Base-by-base conservation (phyloP, 495 filamentous ascomycete genomes). In the Copromyces sp. region DNA sequence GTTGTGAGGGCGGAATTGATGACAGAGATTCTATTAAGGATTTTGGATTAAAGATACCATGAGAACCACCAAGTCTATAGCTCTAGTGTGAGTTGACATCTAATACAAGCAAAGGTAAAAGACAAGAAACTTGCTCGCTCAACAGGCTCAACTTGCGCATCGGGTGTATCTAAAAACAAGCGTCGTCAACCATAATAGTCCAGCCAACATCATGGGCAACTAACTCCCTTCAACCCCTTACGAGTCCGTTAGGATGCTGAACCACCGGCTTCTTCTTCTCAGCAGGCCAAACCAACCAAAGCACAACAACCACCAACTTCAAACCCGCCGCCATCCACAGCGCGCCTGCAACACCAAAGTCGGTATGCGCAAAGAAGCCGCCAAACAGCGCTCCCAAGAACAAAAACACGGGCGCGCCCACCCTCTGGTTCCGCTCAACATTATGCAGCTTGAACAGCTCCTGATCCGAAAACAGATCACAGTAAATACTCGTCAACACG, bases 401-500 rank as follows among this genome's bases (percentile, higher is more conserved):
- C n/a, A 92, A 76, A 47, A 87, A 81, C 20, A 88, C 45, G 14
- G 90, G 86, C 3, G 90, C 90, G 0, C 82, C 86, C 6, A 83
- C 75, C 47, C 90, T 81, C 32, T 88, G 83, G 75, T 90, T 89
- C 70, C 90, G 78, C 77, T 92, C 88, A 9, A 80, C 80, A 74
- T 90, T 88, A 65, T 65, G 76, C 38, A 83, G 59, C 2, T 82
- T 80, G 12, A 91, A 83, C 14, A 92, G 72, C 24, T 87, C 84
- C 41, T 83, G 82, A 70, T 91, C 87, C 9, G 88, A 89, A 77
- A 91, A 91, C 20, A 92, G 75, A 77, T 93, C 91, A 75, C 89
- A 90, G 80, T 91, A 92, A 69, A 89, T 86, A 73, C 89, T 91
- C 24, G 91, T 93, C 71, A 93, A 78, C 37, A 92, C 91, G 12